Evolutionary conservation across 805 yeast genomes (phyloP).

Genomic region (Blastobotrys terrestris): DNA sequence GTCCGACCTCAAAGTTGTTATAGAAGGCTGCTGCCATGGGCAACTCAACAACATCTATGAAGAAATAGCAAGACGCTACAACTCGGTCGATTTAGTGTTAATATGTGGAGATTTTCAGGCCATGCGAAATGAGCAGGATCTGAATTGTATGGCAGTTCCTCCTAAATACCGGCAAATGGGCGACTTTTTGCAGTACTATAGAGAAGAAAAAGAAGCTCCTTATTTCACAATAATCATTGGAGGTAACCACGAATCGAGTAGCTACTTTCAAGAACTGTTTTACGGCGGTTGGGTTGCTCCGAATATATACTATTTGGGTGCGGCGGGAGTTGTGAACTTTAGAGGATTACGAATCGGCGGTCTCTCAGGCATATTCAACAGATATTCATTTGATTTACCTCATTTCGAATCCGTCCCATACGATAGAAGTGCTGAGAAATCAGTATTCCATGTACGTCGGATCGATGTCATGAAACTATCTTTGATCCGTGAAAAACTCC

Average conservation of each 20-base stretch:
- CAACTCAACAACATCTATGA: constrained; percentile 55
- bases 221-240: constrained; percentile 78
- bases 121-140: constrained; percentile 55
- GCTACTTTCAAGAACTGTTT: constrained; percentile 62
- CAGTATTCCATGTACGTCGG: constrained; percentile 70
- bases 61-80: constrained; percentile 20
- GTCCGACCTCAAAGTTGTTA: constrained; percentile 42
- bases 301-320: constrained; percentile 79
- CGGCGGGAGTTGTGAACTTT: constrained; percentile 64
- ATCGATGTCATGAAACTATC: constrained; percentile 50
- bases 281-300: constrained; percentile 94
- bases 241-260: constrained; percentile 92
- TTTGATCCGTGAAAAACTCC: constrained; percentile 34
- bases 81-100: constrained; percentile 51
- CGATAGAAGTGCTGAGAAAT: constrained; percentile 39
- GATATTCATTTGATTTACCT: constrained; percentile 39
- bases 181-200: constrained; percentile 71
- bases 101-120: constrained; percentile 94
- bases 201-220: constrained; percentile 58
- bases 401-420: constrained; percentile 46
- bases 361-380: constrained; percentile 74
- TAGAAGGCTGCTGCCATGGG: constrained; percentile 92
- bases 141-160: constrained; percentile 71
- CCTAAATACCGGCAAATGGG: constrained; percentile 67
- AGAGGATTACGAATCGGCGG: constrained; percentile 77